Base-by-base conservation (phyloP, 306 rosid genomes). In the Erythrophleum fordii region DNA sequence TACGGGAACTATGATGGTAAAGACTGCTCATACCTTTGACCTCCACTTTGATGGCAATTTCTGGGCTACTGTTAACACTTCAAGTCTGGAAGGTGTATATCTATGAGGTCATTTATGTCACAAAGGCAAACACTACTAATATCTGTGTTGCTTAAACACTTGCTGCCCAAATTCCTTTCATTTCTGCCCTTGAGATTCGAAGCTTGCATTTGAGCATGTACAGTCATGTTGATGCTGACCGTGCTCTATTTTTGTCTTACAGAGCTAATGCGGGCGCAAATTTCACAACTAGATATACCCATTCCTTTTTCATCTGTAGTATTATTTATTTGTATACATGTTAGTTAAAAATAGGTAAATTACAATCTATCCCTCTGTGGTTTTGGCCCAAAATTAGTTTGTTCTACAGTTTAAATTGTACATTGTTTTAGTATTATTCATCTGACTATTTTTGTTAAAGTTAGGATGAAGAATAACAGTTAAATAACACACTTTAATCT, bases 111-210 rank as follows among this genome's bases (percentile, higher is more conserved):
- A 49, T 82, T 4, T 86, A 80, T 31, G 75, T 55, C 8, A 29
- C 72, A 7, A 73, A 61, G 22, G 55, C 26, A 1, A 80, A 60
- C 22, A 18, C 39, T 7, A 80, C 64, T 5, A 60, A 49, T 14
- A 13, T 83, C 0, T 83, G 87, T 53, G 25, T 80, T 10, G 87
- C 80, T 60, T 87, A 69, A 62, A 73, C 64, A 6, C 5, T 59
- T 11, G 67, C 83, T 12, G 74, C 79, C 75, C 79, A 86, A 60
- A 34, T 80, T 12, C 89, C 89, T 0, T 83, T 86, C 59, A 73
- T 86, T 51, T 80, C 83, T 0, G 79, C 79, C 0, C 28, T 80
- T 10, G 85, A 80, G 68, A 45, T 80, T 12, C 81, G 85, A 16
- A 26, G 70, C 31, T n/a, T 83, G 75, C 48, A 18, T 13, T 13